phyloP scores from a whole-genome alignment of 1,284 basidiomycete species.

The Heterobasidion occidentale region DNA sequence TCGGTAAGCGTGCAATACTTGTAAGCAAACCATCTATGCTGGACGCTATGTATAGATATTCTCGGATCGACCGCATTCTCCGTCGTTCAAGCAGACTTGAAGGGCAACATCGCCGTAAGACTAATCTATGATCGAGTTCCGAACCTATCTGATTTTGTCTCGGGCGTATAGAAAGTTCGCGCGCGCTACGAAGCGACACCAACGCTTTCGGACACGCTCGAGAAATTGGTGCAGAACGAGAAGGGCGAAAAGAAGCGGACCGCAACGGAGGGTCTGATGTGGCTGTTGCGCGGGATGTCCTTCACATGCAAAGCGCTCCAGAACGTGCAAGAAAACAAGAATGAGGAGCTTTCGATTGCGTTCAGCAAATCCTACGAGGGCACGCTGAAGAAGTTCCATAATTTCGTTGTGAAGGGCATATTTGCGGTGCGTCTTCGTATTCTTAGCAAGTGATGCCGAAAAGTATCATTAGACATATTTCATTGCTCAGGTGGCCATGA shows the following conservation, averaged over 20 bases:
- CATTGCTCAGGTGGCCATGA: conserved; percentile 79
- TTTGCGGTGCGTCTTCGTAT: conserved; percentile 61
- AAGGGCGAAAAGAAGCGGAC: conserved; percentile 79
- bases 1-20: conserved; percentile 45
- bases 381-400: conserved; percentile 84
- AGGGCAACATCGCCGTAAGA: conserved; percentile 85
- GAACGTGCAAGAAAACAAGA: conserved; percentile 59
- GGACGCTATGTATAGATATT: conserved; percentile 50
- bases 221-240: conserved; percentile 82
- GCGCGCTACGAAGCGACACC: conserved; percentile 68
- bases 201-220: conserved; percentile 68
- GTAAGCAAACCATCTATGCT: too few species aligned
- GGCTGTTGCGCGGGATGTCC: conserved; percentile 83
- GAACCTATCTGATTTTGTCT: not conserved
- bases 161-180: conserved; percentile 71
- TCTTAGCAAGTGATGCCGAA: not conserved
- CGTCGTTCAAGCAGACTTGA: conserved; percentile 84
- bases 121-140: not conserved
- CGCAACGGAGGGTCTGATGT: conserved; percentile 89
- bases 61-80: conserved; percentile 84
- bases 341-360: conserved; percentile 65
- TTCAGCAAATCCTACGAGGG: conserved; percentile 82
- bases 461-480: not conserved
- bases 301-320: conserved; percentile 89
- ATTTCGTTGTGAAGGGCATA: conserved; percentile 78